Percentiles rank a stretch among this genome's conserved stretches.
Evolutionary conservation across 2,329 filamentous ascomycete species (phyloP).

Genomic region (Lanzia echinophila): DNA sequence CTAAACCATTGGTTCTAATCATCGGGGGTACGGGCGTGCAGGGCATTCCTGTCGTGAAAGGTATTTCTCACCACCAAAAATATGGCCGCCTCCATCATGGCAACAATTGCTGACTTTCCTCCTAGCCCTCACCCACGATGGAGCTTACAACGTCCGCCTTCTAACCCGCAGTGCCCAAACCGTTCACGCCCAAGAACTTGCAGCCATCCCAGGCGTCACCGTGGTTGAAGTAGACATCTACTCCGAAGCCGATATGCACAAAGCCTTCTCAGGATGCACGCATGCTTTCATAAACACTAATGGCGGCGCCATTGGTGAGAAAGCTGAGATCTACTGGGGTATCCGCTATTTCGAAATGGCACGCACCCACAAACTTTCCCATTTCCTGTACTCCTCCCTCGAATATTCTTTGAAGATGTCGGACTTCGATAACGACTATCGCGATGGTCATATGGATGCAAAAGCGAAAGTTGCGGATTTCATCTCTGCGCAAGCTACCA

Average conservation of each 20-base stretch:
- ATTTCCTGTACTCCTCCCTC: constrained; percentile 33
- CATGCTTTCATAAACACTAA: constrained; percentile 38
- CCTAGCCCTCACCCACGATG: constrained; percentile 5
- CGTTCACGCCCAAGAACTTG: constrained; percentile 29
- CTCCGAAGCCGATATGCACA: constrained; percentile 31
- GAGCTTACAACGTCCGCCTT: constrained; percentile 26
- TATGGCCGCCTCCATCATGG: no score
- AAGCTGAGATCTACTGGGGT: constrained; percentile 33
- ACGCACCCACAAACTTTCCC: constrained; percentile 19
- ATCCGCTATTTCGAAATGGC: constrained; percentile 31
- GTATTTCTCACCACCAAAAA: no score
- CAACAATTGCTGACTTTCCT: not conserved
- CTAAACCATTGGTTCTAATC: constrained; percentile 47
- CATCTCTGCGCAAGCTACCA: constrained; percentile 18
- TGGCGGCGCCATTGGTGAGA: constrained; percentile 34
- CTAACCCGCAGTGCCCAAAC: constrained; percentile 35
- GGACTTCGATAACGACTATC: constrained; percentile 32
- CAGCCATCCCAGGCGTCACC: constrained; percentile 32
- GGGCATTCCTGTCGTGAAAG: constrained; percentile 32
- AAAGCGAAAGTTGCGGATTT: constrained; percentile 29
- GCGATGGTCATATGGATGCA: constrained; percentile 36
- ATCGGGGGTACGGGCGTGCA: constrained; percentile 36
- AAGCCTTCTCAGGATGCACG: constrained; percentile 31
- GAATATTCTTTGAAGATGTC: constrained; percentile 34
- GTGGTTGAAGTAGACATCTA: constrained; percentile 34